Base-by-base conservation (phyloP, 495 filamentous ascomycete species). In the Talaromyces stipitatus region DNA sequence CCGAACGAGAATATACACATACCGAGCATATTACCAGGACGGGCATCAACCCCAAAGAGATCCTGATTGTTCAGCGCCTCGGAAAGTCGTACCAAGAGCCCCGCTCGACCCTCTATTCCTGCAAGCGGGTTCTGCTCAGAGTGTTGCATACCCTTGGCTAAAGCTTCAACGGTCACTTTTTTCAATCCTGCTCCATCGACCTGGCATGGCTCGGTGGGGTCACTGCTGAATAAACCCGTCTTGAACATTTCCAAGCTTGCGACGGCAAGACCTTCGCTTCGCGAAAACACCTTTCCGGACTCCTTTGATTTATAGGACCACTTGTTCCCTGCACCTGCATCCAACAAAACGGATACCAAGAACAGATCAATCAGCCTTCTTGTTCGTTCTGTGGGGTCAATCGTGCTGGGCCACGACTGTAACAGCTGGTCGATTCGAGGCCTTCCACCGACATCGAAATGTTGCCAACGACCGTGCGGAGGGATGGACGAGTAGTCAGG, bases 171-270 rank as follows among this genome's bases (percentile, higher is more conserved):
- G 4, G 85, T 92, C 50, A 98, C 70, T 50, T 77, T 85, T 65
- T 82, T 85, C 64, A 98, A 72, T 2, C 87, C 95, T 7, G 79
- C 82, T 56, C 85, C 89, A 66, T 98, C 94, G 22, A 97, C 94
- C 69, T 95, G 91, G 62, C 84, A 88, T 33, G 89, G 91, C 68
- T 96, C 86, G 47, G 70, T 80, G 2, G 80, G 77, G 63, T 91
- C 85, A 64, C 91, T 89, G 60, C 90, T 95, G 73, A 98, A 98
- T 45, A 90, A 63, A n/a, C 94, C 94, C 54, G 83, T 78, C 72
- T 94, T 96, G 75, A 97, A 98, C 94, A 98, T 98, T 64, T 97
- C 94, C 66, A 98, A 72, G 68, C 88, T 92, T 22, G 95, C 94
- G 45, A 98, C 86, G 4, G 94, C 94, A 60, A 98, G 76, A 22